Conservation (phyloP, 768 basidiomycete genomes). For the Piloderma croceum region DNA sequence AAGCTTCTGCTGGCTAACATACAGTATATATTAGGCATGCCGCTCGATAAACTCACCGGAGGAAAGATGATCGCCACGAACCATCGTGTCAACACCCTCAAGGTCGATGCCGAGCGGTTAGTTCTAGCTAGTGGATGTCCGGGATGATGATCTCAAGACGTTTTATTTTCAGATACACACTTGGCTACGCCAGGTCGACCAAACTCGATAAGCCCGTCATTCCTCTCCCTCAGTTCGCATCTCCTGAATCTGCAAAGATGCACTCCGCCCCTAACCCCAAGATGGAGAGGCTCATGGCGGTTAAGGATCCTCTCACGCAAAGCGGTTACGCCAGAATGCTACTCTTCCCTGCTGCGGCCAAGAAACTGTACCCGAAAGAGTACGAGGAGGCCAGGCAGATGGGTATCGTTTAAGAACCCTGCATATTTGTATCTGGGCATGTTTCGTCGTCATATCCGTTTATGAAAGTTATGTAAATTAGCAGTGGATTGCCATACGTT, state of each 20-base stretch:
- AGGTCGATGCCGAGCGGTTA: constrained; percentile 23
- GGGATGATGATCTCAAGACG: too few species aligned
- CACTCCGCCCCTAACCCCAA: constrained; percentile 22
- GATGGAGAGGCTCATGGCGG: constrained; percentile 19
- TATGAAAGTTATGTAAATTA: too few species aligned
- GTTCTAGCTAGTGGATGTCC: too few species aligned
- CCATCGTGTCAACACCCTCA: constrained; percentile 29
- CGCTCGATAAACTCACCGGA: constrained; percentile 25
- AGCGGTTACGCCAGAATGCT: constrained; percentile 25
- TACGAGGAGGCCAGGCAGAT: too few species aligned
- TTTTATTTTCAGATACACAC: constrained; percentile 24
- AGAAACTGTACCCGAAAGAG: constrained; percentile 20
- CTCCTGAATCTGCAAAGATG: constrained; percentile 16
- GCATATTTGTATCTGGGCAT: too few species aligned
- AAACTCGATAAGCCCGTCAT: constrained; percentile 21
- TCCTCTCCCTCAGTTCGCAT: constrained; percentile 22
- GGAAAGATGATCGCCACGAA: constrained; percentile 25
- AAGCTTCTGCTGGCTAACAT: not conserved
- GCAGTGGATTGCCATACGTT: too few species aligned
- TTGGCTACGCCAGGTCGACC: constrained; percentile 26
- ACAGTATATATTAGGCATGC: constrained; percentile 15
- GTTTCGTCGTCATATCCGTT: too few species aligned
- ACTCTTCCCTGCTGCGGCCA: constrained; percentile 21
- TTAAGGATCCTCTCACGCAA: constrained; percentile 19
- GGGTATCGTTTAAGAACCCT: too few species aligned